These are phyloP conservation scores for Citrullus mucosospermus DNA, from an alignment of 306 rosid species.

Conservation along the genomic window DNA sequence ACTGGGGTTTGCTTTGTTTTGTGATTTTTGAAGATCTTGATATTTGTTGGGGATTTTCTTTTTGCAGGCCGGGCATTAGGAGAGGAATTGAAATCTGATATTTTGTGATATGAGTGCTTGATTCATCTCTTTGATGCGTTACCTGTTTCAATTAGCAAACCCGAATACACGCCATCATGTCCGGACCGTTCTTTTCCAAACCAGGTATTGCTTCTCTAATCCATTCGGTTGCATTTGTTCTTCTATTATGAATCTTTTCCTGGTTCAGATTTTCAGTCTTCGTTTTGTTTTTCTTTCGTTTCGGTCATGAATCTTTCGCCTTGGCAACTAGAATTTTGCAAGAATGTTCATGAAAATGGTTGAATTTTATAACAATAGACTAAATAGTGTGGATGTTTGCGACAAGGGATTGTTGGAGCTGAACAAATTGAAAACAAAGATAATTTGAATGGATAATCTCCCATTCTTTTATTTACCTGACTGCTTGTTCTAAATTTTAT, in stretches of 20 bases:
- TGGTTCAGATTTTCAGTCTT: background rate
- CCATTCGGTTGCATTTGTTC: background rate
- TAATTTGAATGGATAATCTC: background rate
- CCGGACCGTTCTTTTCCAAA: background rate
- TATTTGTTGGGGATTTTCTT: background rate
- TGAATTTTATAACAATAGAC: background rate
- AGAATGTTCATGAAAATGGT: background rate
- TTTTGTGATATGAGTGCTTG: slow-evolving; percentile 48
- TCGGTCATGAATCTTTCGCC: background rate
- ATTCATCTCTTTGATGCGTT: slow-evolving; percentile 13
- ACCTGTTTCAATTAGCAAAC: slow-evolving; percentile 5
- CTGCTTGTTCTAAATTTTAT: background rate
- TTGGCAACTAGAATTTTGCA: background rate
- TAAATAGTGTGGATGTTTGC: background rate
- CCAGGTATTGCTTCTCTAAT: background rate
- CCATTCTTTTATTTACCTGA: background rate
- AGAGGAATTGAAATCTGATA: slow-evolving; percentile 26
- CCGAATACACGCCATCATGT: background rate
- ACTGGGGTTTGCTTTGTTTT: background rate
- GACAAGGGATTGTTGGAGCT: background rate
- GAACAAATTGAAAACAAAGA: background rate
- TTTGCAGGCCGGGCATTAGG: slow-evolving; percentile 1
- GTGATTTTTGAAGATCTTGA: background rate
- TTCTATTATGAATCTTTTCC: background rate
- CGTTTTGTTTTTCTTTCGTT: background rate